Evolutionary conservation across 2,329 filamentous ascomycete species (phyloP).

Genomic region (Colletotrichum musicola): DNA sequence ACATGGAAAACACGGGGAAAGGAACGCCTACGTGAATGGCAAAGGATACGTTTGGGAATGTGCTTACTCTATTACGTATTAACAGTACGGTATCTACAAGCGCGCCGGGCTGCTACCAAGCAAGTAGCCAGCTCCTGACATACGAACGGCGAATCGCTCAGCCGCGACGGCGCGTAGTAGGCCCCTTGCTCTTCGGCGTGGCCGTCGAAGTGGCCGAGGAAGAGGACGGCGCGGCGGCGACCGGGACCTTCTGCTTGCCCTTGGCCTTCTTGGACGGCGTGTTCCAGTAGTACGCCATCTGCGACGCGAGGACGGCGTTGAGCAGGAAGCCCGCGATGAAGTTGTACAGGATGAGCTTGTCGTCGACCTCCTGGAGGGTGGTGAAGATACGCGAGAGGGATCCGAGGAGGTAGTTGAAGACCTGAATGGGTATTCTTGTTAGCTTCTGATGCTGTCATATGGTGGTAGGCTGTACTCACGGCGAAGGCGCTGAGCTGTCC

Average conservation of each 20-base stretch:
- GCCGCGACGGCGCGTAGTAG: conserved; percentile 59
- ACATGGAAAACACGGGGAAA: neutral
- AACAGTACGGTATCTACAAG: conserved; percentile 29
- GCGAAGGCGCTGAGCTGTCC: conserved; percentile 97
- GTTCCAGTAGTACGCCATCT: conserved; percentile 99
- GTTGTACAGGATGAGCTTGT: conserved; percentile 94
- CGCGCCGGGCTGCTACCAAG: neutral
- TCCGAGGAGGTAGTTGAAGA: conserved; percentile 97
- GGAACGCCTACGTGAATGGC: neutral
- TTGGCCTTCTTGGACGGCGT: conserved; percentile 62
- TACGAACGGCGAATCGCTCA: conserved; percentile 41
- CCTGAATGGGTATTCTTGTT: conserved; percentile 63
- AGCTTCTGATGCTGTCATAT: neutral
- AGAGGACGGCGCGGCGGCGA: conserved; percentile 42
- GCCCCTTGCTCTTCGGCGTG: conserved; percentile 53
- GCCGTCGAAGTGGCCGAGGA: conserved; percentile 43
- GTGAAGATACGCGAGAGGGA: conserved; percentile 97
- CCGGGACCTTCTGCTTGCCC: conserved; percentile 54
- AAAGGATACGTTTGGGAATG: neutral
- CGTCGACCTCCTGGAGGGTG: conserved; percentile 95
- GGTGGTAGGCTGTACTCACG: conserved; percentile 65
- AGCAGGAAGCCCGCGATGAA: conserved; percentile 93
- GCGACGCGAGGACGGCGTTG: conserved; percentile 85
- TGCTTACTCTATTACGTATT: conserved; percentile 21
- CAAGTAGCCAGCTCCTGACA: neutral